Conservation (phyloP, 805 yeast species). For the Lachancea cidri region DNA sequence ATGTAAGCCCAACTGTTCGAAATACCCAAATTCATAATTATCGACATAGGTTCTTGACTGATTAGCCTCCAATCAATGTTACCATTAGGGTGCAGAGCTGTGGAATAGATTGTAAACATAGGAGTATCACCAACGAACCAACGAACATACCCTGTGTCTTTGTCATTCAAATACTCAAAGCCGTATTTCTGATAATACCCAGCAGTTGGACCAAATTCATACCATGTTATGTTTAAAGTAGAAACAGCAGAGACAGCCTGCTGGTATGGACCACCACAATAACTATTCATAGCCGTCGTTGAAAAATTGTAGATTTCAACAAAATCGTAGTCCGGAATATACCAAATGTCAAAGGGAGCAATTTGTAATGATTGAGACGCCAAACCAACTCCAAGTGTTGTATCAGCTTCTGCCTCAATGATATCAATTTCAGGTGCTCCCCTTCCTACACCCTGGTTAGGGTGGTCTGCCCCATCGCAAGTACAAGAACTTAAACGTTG, state of each 20-base stretch:
- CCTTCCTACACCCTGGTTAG: conserved; percentile 81
- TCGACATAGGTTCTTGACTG: conserved; percentile 89
- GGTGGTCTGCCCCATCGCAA: conserved; percentile 80
- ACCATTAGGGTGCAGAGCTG: conserved; percentile 84
- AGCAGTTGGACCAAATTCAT: conserved; percentile 52
- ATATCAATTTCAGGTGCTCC: conserved; percentile 96
- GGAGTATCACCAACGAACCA: conserved; percentile 86
- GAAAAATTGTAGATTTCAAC: conserved; percentile 65
- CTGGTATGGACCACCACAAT: conserved; percentile 90
- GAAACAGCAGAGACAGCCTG: conserved; percentile 86
- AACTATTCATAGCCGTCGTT: conserved; percentile 76
- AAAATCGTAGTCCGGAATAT: conserved; percentile 79
- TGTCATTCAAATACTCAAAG: conserved; percentile 70
- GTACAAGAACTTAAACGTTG: conserved; percentile 74
- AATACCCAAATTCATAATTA: conserved; percentile 81
- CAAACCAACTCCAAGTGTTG: conserved; percentile 51
- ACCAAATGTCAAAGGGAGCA: conserved; percentile 96
- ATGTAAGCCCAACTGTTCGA: conserved; percentile 93
- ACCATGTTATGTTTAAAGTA: conserved; percentile 78
- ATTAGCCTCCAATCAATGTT: conserved; percentile 79
- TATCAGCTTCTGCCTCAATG: conserved; percentile 74
- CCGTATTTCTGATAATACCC: conserved; percentile 66
- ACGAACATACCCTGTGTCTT: conserved; percentile 64
- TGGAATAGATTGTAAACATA: conserved; percentile 66
- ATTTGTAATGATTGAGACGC: conserved; percentile 91